Percentiles rank a stretch among this genome's conserved stretches.
Evolutionary conservation across 2,329 filamentous ascomycete species (phyloP).

Genomic region (Neobulgaria alba): DNA sequence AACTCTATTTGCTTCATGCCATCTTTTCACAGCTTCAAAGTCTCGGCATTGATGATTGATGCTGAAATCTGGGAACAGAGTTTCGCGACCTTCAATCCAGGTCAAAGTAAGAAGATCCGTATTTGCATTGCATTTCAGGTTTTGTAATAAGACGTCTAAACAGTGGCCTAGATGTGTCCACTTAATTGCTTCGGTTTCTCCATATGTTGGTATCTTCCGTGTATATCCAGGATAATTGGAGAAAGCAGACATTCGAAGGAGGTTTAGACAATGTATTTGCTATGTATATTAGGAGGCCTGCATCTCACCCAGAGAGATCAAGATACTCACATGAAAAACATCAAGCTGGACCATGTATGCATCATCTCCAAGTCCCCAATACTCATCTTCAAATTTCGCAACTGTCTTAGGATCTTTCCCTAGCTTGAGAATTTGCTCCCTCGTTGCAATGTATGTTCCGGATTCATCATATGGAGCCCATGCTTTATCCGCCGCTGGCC

Average conservation of each 20-base stretch:
- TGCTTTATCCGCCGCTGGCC: constrained; percentile 6
- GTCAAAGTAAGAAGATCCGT: not conserved
- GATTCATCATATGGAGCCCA: constrained; percentile 7
- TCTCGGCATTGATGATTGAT: not conserved
- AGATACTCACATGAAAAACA: constrained; percentile 20
- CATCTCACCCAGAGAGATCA: not conserved
- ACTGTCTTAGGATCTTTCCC: constrained; percentile 26
- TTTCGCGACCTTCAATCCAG: not conserved
- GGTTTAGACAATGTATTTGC: constrained; percentile 1
- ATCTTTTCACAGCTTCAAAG: not conserved
- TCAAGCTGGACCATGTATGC: constrained; percentile 30
- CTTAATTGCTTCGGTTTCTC: not conserved
- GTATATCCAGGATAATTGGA: not conserved
- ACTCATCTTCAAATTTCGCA: constrained; percentile 21
- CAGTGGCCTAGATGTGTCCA: constrained; percentile 2
- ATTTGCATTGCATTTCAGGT: constrained; percentile 2
- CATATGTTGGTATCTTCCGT: not conserved
- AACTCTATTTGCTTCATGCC: not conserved
- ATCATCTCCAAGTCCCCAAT: constrained; percentile 27
- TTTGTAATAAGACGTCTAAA: not conserved
- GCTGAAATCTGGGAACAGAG: not conserved
- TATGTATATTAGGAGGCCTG: not conserved
- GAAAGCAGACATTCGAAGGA: not conserved
- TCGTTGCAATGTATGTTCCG: constrained; percentile 16
- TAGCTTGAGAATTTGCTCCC: constrained; percentile 21